Conservation (phyloP, 1,284 basidiomycete species). For the Ceratobasidium sp. region DNA sequence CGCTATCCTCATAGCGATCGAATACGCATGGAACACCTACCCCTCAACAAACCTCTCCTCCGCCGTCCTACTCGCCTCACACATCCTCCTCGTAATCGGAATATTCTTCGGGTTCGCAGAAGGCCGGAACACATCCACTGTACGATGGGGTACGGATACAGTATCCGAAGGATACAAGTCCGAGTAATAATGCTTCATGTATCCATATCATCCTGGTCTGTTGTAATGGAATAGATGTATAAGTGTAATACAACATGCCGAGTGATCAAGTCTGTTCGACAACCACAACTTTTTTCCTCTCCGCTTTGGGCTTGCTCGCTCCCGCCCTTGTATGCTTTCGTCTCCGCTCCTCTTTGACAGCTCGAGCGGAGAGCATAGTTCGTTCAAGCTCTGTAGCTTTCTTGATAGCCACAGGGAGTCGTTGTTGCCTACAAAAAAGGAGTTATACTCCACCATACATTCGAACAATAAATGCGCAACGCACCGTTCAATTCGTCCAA, state of each 20-base stretch:
- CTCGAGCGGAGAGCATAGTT: slow-evolving; percentile 91
- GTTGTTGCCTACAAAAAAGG: slow-evolving; percentile 73
- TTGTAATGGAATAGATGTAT: neutral
- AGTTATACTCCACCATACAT: neutral
- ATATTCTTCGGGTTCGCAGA: slow-evolving; percentile 70
- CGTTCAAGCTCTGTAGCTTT: slow-evolving; percentile 90
- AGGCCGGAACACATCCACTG: slow-evolving; percentile 46
- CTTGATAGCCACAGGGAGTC: slow-evolving; percentile 92
- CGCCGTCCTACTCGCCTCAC: slow-evolving; percentile 69
- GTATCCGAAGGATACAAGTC: slow-evolving; percentile 3
- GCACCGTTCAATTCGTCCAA: slow-evolving; percentile 86
- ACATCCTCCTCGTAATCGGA: slow-evolving; percentile 73
- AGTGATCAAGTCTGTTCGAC: slow-evolving; percentile 76
- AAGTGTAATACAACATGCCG: neutral
- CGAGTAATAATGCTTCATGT: neutral
- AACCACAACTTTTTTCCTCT: slow-evolving; percentile 88
- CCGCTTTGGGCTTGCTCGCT: slow-evolving; percentile 90
- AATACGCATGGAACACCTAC: slow-evolving; percentile 90
- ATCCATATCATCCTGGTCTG: neutral
- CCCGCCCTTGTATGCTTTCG: slow-evolving; percentile 89
- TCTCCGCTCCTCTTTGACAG: slow-evolving; percentile 94
- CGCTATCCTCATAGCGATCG: slow-evolving; percentile 72
- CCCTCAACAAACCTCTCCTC: slow-evolving; percentile 86
- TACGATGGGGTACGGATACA: slow-evolving; percentile 14
- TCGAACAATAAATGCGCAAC: slow-evolving; percentile 52